These are phyloP conservation scores for Saccharomycopsis fodiens DNA, from an alignment of 805 yeast genomes.

Conservation along the genomic window DNA sequence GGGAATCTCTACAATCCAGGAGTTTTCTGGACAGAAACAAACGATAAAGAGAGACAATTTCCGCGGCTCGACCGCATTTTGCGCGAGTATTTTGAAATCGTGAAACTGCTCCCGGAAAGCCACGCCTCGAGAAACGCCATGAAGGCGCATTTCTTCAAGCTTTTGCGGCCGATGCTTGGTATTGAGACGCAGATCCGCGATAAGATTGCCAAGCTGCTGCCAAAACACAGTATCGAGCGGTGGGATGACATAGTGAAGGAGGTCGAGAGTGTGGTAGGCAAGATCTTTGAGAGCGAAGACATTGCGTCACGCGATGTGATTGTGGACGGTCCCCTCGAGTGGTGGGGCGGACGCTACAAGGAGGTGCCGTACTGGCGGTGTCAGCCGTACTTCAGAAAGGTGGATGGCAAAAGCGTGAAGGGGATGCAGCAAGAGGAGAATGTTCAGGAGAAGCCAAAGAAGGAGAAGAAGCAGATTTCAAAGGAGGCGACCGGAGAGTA, in stretches of 20 bases:
- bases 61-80: slow-evolving; percentile 81
- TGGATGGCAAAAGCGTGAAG: slow-evolving; percentile 49
- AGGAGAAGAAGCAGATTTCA: slow-evolving; percentile 2
- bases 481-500: not conserved
- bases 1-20: slow-evolving; percentile 94
- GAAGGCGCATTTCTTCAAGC: slow-evolving; percentile 89
- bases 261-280: slow-evolving; percentile 59
- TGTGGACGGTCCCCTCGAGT: slow-evolving; percentile 45
- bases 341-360: slow-evolving; percentile 39
- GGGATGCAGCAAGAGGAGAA: slow-evolving; percentile 5
- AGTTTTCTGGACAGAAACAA: slow-evolving; percentile 41
- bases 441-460: not conserved
- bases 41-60: slow-evolving; percentile 55
- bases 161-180: slow-evolving; percentile 73
- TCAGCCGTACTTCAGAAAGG: slow-evolving; percentile 90
- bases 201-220: slow-evolving; percentile 41
- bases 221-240: slow-evolving; percentile 35
- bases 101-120: slow-evolving; percentile 38
- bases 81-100: slow-evolving; percentile 85
- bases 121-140: slow-evolving; percentile 74
- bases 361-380: slow-evolving; percentile 91
- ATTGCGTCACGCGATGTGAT: slow-evolving; percentile 46
- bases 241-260: slow-evolving; percentile 51
- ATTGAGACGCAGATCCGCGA: slow-evolving; percentile 73
- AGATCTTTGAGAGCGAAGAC: slow-evolving; percentile 44